These are phyloP conservation scores for Nitzschia sp. DNA, from an alignment of 108 stramenopile genomes.

Conservation along the genomic window DNA sequence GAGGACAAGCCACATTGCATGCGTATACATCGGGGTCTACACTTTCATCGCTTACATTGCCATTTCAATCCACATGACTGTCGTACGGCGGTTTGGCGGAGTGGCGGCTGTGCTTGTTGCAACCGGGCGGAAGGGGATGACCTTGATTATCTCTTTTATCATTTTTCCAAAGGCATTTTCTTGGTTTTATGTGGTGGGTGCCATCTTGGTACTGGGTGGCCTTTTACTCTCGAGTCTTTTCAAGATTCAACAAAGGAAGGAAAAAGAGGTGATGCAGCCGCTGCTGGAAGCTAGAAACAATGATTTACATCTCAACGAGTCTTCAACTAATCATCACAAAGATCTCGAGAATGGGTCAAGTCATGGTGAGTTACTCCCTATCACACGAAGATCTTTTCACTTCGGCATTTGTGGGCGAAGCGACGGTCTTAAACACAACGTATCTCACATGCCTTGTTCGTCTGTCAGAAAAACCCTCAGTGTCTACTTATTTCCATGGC, in stretches of 20 bases:
- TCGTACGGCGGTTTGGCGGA: slow-evolving; percentile 92
- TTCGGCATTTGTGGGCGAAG: too few species aligned
- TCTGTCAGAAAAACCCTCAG: neutral
- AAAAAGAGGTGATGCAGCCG: neutral
- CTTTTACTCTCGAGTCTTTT: slow-evolving; percentile 66
- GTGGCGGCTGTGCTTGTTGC: slow-evolving; percentile 92
- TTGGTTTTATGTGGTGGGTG: slow-evolving; percentile 88
- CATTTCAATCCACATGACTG: slow-evolving; percentile 88
- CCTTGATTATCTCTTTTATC: slow-evolving; percentile 79
- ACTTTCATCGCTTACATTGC: slow-evolving; percentile 91
- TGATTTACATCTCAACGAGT: neutral
- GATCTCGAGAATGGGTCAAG: neutral
- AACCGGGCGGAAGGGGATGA: slow-evolving; percentile 94
- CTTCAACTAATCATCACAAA: neutral
- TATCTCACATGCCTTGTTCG: neutral
- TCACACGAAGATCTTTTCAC: too few species aligned
- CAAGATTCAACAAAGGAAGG: slow-evolving; percentile 56
- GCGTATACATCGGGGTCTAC: slow-evolving; percentile 72
- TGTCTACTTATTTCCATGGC: neutral
- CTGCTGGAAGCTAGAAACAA: neutral
- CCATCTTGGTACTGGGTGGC: slow-evolving; percentile 89
- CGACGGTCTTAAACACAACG: too few species aligned
- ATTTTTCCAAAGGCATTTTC: slow-evolving; percentile 92
- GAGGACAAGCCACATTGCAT: slow-evolving; percentile 27
- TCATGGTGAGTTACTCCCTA: neutral